Base-by-base conservation (phyloP, 257 asterid genomes). In the Catharanthus roseus region DNA sequence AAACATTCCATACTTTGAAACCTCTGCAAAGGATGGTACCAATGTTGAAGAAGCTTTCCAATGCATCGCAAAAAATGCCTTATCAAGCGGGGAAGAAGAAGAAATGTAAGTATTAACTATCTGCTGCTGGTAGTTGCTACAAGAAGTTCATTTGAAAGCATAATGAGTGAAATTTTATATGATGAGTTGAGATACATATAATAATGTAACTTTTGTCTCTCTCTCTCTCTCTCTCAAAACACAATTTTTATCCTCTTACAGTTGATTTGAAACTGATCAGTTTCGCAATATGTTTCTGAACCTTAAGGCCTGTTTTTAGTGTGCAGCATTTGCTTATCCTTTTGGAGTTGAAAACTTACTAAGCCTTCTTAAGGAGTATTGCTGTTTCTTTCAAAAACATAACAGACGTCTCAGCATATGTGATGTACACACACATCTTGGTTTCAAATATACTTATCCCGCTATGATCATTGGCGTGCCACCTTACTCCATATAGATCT, bases 41-140 rank as follows among this genome's bases (percentile, higher is more conserved):
- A 91, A 88, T 56, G 97, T 91, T n/a, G 99, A 95, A 65, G 99
- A 88, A 79, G 97, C 99, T 75, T 95, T 95, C 82, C 95, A 88
- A 78, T 91, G 93, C 80, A 91, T 95, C 78, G 96, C 97, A 28
- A 89, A 85, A 78, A 87, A 91, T 86, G 99, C 99, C 71, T 82
- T 91, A 58, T 85, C 90, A 83, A 95, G 82, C 24, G 99, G 89
- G 51, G 96, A 91, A 79, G 99, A 95, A 72, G 97, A 95, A 73
- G 99, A 95, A 81, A 85, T 91, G 99, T 95, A 74, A 89, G 99
- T 80, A 39, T 1, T 21, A 56, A 54, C 26, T 28, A n/a, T 55
- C 34, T 23, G 51, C 31, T 21, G 21, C 42, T 26, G 54, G 15
- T 64, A 49, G 41, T 39, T 26, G 55, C 38, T 11, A 21, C 2